Percentiles rank a stretch among this genome's conserved stretches.
Conservation (phyloP, 2,329 filamentous ascomycete species). For the Aspergillus oerlinghausenensis region DNA sequence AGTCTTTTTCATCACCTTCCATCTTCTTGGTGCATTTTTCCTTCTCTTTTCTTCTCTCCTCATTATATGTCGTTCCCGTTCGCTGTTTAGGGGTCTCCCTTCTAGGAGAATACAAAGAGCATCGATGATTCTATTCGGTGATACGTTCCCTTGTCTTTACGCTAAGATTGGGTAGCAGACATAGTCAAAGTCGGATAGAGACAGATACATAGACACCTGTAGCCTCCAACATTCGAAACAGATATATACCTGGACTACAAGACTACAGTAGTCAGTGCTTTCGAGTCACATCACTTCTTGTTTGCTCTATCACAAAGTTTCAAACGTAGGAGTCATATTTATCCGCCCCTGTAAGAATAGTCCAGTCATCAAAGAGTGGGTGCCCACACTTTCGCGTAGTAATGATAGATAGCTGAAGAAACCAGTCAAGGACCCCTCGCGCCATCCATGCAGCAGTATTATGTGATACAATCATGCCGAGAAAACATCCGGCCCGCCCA, state of each 20-base stretch:
- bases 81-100: too few relatives aligned
- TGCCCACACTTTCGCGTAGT: not conserved
- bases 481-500: not conserved
- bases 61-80: not conserved
- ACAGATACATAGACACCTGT: not conserved
- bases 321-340: not conserved
- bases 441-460: not conserved
- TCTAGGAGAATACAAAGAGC: constrained; percentile 2
- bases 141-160: not conserved
- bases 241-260: not conserved
- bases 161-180: not conserved
- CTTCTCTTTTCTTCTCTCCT: constrained; percentile 5
- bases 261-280: not conserved
- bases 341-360: not conserved
- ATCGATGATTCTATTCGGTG: not conserved
- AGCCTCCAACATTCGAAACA: not conserved
- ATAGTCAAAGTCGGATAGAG: not conserved
- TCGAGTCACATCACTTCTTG: not conserved
- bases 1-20: constrained; percentile 9
- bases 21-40: constrained; percentile 7
- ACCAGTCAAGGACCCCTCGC: not conserved
- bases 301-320: not conserved
- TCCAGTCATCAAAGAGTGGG: not conserved
- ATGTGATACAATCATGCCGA: not conserved
- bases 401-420: not conserved